phyloP scores from a whole-genome alignment of 768 basidiomycete genomes.

The Collybia sp. region DNA sequence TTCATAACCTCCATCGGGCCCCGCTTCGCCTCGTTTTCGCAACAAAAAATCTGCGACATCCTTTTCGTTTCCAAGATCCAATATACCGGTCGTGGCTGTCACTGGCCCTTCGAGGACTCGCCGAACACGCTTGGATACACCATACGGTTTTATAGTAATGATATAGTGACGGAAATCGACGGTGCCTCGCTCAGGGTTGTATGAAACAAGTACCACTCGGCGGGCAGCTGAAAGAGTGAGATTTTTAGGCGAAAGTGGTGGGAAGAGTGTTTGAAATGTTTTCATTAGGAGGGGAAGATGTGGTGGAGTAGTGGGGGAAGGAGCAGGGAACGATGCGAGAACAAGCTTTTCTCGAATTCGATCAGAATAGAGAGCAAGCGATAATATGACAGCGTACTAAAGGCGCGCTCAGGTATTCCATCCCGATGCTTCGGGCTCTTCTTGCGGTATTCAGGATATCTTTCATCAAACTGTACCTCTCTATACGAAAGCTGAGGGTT shows the following conservation, averaged over 20 bases:
- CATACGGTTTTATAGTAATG: slow-evolving; percentile 93
- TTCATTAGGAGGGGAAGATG: slow-evolving; percentile 92
- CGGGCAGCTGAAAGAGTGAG: slow-evolving; percentile 86
- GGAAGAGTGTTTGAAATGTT: slow-evolving; percentile 94
- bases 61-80: slow-evolving; percentile 85
- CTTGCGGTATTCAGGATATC: slow-evolving; percentile 68
- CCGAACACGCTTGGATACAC: slow-evolving; percentile 88
- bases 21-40: slow-evolving; percentile 56
- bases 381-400: slow-evolving; percentile 49
- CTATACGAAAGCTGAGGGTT: slow-evolving; percentile 88
- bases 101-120: slow-evolving; percentile 69
- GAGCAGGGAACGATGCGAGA: slow-evolving; percentile 79
- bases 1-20: slow-evolving; percentile 71
- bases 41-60: slow-evolving; percentile 96
- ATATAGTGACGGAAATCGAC: slow-evolving; percentile 93
- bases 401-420: slow-evolving; percentile 91
- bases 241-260: slow-evolving; percentile 80
- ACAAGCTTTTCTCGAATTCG: slow-evolving; percentile 60
- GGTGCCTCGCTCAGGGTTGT: slow-evolving; percentile 81
- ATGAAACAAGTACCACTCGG: slow-evolving; percentile 89
- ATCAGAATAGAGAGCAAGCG: neutral
- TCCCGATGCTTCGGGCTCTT: slow-evolving; percentile 68
- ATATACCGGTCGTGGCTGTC: slow-evolving; percentile 35
- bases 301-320: slow-evolving; percentile 67
- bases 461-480: slow-evolving; percentile 89